Evolutionary conservation across 2,329 filamentous ascomycete species (phyloP).

Genomic region (Fusarium tanahbumbuense): DNA sequence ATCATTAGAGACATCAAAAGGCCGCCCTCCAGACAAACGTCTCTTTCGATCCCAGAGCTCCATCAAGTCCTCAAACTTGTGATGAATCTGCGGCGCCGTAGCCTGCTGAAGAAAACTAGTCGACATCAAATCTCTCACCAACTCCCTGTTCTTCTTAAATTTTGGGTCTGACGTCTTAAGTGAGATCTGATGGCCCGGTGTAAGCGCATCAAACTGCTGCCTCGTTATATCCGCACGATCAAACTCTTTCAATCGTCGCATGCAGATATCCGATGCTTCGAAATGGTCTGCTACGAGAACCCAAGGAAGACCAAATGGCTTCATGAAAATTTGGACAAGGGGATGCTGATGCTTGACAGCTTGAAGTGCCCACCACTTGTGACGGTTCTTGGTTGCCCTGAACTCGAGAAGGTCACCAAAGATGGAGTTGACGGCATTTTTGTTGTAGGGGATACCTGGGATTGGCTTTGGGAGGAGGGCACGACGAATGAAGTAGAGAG

Average conservation of each 20-base stretch:
- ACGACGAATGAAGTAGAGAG: neutral
- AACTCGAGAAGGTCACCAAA: conserved; percentile 32
- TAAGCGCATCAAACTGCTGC: conserved; percentile 4
- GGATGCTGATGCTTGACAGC: conserved; percentile 26
- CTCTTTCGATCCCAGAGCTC: conserved; percentile 50
- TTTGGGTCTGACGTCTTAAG: conserved; percentile 16
- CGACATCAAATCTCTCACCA: conserved; percentile 37
- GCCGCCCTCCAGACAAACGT: conserved; percentile 36
- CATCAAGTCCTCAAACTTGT: conserved; percentile 46
- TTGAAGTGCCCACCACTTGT: conserved; percentile 27
- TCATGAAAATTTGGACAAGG: conserved; percentile 25
- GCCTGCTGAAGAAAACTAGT: conserved; percentile 38
- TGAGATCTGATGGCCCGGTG: conserved; percentile 12
- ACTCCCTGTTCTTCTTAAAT: conserved; percentile 39
- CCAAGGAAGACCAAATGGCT: conserved; percentile 25
- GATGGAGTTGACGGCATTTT: conserved; percentile 23
- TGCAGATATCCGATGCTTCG: conserved; percentile 31
- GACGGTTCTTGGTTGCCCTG: neutral
- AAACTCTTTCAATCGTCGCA: conserved; percentile 34
- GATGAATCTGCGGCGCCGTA: conserved; percentile 48
- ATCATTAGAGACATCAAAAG: conserved; percentile 48
- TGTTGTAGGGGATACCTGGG: conserved; percentile 29
- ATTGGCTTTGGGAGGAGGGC: conserved; percentile 27
- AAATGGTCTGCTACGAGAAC: conserved; percentile 32
- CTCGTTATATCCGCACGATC: conserved; percentile 11